Conservation (phyloP, 345 rosid species). For the Eucalyptus leucophloia region DNA sequence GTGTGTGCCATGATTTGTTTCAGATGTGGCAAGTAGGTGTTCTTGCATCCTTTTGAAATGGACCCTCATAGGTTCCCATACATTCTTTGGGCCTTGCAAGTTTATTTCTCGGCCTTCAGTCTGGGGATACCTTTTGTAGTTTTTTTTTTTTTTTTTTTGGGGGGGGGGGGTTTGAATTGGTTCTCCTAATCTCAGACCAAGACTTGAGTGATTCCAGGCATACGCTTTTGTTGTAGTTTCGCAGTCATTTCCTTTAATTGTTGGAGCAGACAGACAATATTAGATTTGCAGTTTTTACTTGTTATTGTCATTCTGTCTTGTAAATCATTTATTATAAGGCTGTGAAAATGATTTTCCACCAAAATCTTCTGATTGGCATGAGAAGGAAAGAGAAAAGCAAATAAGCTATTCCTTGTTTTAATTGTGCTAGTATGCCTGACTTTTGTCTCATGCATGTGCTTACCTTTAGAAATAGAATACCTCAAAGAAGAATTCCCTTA, state of each 20-base stretch:
- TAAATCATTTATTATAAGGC: not conserved
- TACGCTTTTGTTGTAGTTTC: not conserved
- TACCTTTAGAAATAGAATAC: not conserved
- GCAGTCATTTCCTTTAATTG: not conserved
- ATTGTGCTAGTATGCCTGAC: not conserved
- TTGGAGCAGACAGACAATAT: not conserved
- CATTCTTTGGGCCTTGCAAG: not conserved
- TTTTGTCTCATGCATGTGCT: not conserved
- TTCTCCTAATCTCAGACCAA: not conserved
- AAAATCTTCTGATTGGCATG: not conserved
- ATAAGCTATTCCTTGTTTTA: not conserved
- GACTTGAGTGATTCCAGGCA: not conserved
- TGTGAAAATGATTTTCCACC: not conserved
- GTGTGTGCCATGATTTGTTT: not conserved
- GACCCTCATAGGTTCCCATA: not conserved
- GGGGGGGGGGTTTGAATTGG: not conserved
- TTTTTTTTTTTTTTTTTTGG: no score
- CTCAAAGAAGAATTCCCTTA: not conserved
- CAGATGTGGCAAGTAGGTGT: not conserved
- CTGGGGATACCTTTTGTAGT: not conserved
- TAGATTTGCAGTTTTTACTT: not conserved
- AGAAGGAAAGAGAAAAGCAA: not conserved
- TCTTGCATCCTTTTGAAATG: not conserved
- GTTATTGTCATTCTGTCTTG: not conserved
- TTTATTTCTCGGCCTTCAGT: not conserved